Evolutionary conservation across 2,329 filamentous ascomycete species (phyloP).

Genomic region (Uncinocarpus reesii): DNA sequence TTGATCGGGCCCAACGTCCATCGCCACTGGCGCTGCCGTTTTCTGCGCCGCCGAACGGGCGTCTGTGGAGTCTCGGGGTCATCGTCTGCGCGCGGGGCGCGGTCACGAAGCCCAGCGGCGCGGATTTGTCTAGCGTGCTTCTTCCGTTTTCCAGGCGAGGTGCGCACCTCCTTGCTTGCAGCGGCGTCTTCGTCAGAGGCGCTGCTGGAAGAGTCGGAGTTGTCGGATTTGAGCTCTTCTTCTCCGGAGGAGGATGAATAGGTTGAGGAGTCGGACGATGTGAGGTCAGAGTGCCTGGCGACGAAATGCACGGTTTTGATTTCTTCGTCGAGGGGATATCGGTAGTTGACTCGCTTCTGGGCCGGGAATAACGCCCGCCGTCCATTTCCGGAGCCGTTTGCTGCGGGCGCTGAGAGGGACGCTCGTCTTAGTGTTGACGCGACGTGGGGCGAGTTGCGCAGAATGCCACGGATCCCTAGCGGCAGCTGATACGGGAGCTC

Average conservation of each 20-base stretch:
- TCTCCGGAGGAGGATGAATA: slow-evolving; percentile 16
- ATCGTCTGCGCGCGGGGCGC: slow-evolving; percentile 26
- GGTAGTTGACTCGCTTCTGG: slow-evolving; percentile 49
- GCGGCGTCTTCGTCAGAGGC: slow-evolving; percentile 27
- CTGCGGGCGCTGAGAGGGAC: slow-evolving; percentile 28
- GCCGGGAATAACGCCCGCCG: slow-evolving; percentile 43
- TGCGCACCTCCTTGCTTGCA: slow-evolving; percentile 3
- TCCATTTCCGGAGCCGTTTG: slow-evolving; percentile 25
- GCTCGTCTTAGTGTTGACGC: slow-evolving; percentile 26
- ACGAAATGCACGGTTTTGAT: slow-evolving; percentile 48
- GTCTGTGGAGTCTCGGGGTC: slow-evolving; percentile 42
- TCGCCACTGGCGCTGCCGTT: slow-evolving; percentile 46
- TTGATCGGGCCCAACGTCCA: slow-evolving; percentile 46
- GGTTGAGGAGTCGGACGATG: slow-evolving; percentile 11
- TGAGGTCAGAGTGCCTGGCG: slow-evolving; percentile 46
- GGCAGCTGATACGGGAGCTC: slow-evolving; percentile 34
- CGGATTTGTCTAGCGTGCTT: slow-evolving; percentile 27
- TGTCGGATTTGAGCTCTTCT: slow-evolving; percentile 22
- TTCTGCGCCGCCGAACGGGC: slow-evolving; percentile 45
- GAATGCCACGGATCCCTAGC: slow-evolving; percentile 37
- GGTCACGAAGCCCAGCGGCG: slow-evolving; percentile 32
- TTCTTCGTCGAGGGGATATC: slow-evolving; percentile 47
- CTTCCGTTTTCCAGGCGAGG: slow-evolving; percentile 11
- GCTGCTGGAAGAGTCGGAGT: slow-evolving; percentile 25
- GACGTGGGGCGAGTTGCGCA: slow-evolving; percentile 36